Base-by-base conservation (phyloP, 2,329 filamentous ascomycete species). In the Cyphellophora attinorum region DNA sequence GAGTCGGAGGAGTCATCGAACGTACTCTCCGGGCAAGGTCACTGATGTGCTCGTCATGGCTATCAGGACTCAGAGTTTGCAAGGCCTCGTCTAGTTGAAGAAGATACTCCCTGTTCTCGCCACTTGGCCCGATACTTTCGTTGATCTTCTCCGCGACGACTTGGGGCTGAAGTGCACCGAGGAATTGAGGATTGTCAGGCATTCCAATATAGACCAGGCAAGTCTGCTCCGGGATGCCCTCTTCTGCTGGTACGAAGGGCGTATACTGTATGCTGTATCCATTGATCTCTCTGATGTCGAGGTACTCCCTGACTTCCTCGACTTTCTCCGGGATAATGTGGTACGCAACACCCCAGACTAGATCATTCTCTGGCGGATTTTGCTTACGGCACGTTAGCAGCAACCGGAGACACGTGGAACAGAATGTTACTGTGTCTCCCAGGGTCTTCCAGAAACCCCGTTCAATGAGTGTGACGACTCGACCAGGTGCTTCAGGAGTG, bases 271-370 rank as follows among this genome's bases (percentile, higher is more conserved):
- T 93, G 35, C 79, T 84, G 61, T 98, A 98, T 16, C 91, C 91
- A 62, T 96, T 94, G 54, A 96, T 94, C 61, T 98, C 91, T 29
- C 91, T 80, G 46, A 95, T 89, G 59, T 96, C 88, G 31, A 98
- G 82, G 57, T 95, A 95, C 39, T 79, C 72, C 48, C 84, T 80
- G 3, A 95, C 89, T 61, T 89, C 80, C 40, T 76, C 70, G 14
- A 93, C 85, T 46, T 78, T 72, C 2, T 74, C 67, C 5, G 78
- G 60, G 17, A 72, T 68, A 59, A 94, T 89, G 53, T 89, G 82
- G 64, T 95, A 93, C 44, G 89, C 91, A 11, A 85, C 83, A 38
- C 91, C 91, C 88, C 88, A 96, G 49, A 95, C 85, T 50, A 73
- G 29, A 19, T 45, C 41, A 25, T 4, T 25, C 31, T 12, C 27